Evolutionary conservation across 345 rosid genomes (phyloP).

Genomic region (Salix purpurea): DNA sequence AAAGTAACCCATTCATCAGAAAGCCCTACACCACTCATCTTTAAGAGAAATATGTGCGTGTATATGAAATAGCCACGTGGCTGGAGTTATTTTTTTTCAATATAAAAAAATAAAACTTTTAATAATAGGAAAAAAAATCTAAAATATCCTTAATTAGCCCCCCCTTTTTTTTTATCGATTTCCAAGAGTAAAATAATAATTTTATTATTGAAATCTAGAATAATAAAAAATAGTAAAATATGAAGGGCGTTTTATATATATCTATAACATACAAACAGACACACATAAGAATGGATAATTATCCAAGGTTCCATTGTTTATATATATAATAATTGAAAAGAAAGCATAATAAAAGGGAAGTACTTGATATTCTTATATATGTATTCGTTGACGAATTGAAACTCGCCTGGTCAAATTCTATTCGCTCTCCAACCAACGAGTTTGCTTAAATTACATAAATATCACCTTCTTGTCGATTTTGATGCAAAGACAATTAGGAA

Average conservation of each 20-base stretch:
- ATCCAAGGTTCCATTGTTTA: not conserved
- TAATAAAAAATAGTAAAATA: no score
- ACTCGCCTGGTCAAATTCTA: not conserved
- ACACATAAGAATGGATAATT: not conserved
- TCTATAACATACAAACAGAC: no score
- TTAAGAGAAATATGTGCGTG: not conserved
- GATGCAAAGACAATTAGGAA: constrained; percentile 6
- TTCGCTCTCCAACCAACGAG: not conserved
- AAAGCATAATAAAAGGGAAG: not conserved
- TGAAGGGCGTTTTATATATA: no score
- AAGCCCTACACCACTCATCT: not conserved
- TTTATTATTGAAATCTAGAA: not conserved
- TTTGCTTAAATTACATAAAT: not conserved
- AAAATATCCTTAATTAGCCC: no score
- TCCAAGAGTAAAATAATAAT: no score
- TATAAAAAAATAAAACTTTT: no score
- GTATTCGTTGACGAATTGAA: no score
- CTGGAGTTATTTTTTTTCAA: no score
- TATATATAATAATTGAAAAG: not conserved
- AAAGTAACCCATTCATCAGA: not conserved
- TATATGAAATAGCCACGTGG: no score
- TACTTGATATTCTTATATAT: not conserved
- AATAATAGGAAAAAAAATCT: no score
- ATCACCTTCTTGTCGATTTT: not conserved
- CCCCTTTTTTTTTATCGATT: no score